These are phyloP conservation scores for Leucosporidium yakuticum DNA, from an alignment of 768 basidiomycete genomes.

Conservation along the genomic window DNA sequence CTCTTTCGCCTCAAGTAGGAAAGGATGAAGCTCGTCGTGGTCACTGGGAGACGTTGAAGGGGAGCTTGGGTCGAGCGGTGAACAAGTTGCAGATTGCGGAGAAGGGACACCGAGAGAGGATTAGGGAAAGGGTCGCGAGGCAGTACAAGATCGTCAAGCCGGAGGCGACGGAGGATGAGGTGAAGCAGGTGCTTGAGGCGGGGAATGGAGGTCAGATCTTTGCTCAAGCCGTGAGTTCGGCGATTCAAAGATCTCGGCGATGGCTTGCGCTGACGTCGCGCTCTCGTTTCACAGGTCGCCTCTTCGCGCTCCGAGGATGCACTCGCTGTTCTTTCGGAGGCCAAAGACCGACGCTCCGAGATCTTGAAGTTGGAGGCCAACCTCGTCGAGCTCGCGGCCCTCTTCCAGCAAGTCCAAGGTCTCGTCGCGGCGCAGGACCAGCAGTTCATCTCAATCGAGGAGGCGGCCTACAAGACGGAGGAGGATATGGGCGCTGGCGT, in stretches of 20 bases:
- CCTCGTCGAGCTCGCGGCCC: neutral
- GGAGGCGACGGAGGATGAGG: neutral
- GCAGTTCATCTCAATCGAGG: neutral
- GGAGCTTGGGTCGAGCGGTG: neutral
- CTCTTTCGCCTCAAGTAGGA: neutral
- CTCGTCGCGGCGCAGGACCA: neutral
- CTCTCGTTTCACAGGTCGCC: neutral
- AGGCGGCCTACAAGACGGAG: neutral
- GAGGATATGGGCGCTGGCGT: neutral
- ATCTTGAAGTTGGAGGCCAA: neutral
- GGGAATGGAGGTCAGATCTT: neutral
- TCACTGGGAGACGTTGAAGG: neutral
- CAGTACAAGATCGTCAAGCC: neutral
- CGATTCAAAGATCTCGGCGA: neutral
- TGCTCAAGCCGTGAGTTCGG: neutral
- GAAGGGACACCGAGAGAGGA: neutral
- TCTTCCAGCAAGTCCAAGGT: neutral
- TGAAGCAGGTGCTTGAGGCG: neutral
- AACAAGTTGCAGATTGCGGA: neutral
- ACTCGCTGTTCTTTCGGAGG: neutral
- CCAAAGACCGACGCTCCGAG: neutral
- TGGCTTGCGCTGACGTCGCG: neutral
- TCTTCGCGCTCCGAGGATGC: neutral
- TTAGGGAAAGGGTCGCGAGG: conserved; percentile 2
- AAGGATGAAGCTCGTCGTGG: neutral